Percentiles rank a stretch among this genome's conserved stretches.
phyloP scores from a whole-genome alignment of 73 alveolate species.

The Paramecium sonneborni region DNA sequence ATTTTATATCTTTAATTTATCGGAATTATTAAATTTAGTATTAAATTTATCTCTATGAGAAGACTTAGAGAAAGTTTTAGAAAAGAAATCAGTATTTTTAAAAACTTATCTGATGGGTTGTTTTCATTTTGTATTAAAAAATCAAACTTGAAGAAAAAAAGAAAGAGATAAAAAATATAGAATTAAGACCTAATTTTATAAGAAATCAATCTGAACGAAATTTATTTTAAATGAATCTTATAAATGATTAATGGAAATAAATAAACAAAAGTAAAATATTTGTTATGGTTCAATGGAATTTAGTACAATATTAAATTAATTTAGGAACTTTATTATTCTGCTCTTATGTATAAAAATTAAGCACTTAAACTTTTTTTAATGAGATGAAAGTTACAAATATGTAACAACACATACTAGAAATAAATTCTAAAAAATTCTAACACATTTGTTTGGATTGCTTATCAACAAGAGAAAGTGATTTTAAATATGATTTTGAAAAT shows the following conservation, averaged over 20 bases:
- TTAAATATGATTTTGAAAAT: neutral
- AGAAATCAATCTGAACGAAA: neutral
- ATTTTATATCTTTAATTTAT: neutral
- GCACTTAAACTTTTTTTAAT: neutral
- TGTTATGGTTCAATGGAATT: constrained; percentile 1
- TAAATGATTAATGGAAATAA: neutral
- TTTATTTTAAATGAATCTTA: neutral
- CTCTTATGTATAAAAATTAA: neutral
- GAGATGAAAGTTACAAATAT: neutral
- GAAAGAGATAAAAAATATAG: neutral
- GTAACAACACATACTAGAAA: neutral
- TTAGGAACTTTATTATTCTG: neutral
- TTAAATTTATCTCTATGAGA: neutral
- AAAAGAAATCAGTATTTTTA: neutral
- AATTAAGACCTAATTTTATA: neutral
- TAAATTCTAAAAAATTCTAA: neutral
- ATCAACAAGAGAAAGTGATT: constrained; percentile 19
- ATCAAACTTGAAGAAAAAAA: neutral
- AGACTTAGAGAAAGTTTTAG: constrained; percentile 21
- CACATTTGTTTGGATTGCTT: constrained; percentile 4
- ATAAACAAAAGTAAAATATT: neutral
- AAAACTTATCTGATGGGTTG: constrained; percentile 36
- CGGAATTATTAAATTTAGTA: neutral
- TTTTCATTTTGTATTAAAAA: neutral
- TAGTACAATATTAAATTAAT: neutral